Percentiles rank a stretch among this genome's conserved stretches.
Conservation (phyloP, 495 filamentous ascomycete genomes). For the Penicillium waksmanii region DNA sequence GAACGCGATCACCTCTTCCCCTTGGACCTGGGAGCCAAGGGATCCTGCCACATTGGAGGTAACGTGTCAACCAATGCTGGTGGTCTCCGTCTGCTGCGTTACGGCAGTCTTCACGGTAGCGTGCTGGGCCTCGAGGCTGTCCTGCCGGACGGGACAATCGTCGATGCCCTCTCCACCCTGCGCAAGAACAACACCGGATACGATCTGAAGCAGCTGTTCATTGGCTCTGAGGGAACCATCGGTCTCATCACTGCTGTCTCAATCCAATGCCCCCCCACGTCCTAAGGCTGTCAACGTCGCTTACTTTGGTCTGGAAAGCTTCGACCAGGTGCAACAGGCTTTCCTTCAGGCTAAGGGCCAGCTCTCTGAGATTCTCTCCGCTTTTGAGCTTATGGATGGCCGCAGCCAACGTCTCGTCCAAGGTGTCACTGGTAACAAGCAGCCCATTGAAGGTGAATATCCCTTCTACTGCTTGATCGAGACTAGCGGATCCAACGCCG, state of each 20-base stretch:
- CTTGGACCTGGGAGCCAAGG: conserved; percentile 93
- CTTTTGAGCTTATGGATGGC: conserved; percentile 96
- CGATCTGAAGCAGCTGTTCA: conserved; percentile 96
- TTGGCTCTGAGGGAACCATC: conserved; percentile 91
- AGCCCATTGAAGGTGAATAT: conserved; percentile 77
- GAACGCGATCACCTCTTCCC: conserved; percentile 86
- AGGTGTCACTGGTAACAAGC: conserved; percentile 71
- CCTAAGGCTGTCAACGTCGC: conserved; percentile 86
- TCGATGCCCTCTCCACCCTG: conserved; percentile 82
- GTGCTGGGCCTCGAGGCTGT: conserved; percentile 93
- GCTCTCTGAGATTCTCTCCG: conserved; percentile 91
- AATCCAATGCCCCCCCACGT: conserved; percentile 82
- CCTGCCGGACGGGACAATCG: conserved; percentile 85
- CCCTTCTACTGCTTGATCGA: conserved; percentile 97
- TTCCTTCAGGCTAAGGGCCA: conserved; percentile 87
- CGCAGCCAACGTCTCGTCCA: conserved; percentile 75
- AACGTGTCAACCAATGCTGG: conserved; percentile 98
- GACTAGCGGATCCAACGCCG: conserved; percentile 90
- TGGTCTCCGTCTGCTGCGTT: conserved; percentile 84
- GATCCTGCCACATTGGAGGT: conserved; percentile 96
- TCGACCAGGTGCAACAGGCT: conserved; percentile 79
- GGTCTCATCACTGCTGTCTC: conserved; percentile 91
- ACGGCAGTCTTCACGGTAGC: conserved; percentile 91
- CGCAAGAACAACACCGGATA: conserved; percentile 99
- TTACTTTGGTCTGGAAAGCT: conserved; percentile 83